Conservation (phyloP, 129 eudicot species). For the Saposhnikovia divaricata region DNA sequence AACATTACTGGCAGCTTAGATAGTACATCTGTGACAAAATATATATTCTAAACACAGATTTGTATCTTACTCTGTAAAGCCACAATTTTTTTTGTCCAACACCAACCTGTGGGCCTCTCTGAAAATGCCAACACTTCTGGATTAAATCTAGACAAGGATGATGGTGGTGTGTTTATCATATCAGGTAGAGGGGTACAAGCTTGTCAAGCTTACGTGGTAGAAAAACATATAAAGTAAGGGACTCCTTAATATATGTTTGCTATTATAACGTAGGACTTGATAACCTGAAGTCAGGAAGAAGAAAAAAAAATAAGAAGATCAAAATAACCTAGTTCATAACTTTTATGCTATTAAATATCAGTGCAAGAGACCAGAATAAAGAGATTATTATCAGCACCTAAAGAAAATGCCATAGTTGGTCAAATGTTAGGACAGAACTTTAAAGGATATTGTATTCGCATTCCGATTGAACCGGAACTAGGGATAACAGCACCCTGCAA, state of each 20-base stretch:
- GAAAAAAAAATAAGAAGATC: neutral
- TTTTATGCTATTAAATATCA: neutral
- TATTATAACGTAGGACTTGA: too few species aligned
- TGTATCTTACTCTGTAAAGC: too few species aligned
- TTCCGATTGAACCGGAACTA: slow-evolving; percentile 93
- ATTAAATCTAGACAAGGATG: neutral
- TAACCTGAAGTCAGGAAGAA: too few species aligned
- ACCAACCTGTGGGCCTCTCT: neutral
- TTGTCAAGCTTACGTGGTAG: neutral
- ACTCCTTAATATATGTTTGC: too few species aligned
- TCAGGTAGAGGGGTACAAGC: neutral
- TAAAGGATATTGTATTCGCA: slow-evolving; percentile 99
- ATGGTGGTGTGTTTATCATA: too few species aligned
- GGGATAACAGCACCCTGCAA: slow-evolving; percentile 95
- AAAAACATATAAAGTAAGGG: too few species aligned
- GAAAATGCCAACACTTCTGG: too few species aligned
- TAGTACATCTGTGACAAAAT: too few species aligned
- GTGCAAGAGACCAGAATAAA: neutral
- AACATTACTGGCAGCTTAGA: neutral
- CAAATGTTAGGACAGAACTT: neutral
- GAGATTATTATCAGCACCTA: neutral
- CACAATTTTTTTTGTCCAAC: too few species aligned
- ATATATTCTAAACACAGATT: too few species aligned
- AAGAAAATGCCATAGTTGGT: neutral
- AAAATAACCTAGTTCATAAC: neutral